These are phyloP conservation scores for Apophysomyces sp. DNA, from an alignment of 371 early-diverging fungal genomes.

Conservation along the genomic window DNA sequence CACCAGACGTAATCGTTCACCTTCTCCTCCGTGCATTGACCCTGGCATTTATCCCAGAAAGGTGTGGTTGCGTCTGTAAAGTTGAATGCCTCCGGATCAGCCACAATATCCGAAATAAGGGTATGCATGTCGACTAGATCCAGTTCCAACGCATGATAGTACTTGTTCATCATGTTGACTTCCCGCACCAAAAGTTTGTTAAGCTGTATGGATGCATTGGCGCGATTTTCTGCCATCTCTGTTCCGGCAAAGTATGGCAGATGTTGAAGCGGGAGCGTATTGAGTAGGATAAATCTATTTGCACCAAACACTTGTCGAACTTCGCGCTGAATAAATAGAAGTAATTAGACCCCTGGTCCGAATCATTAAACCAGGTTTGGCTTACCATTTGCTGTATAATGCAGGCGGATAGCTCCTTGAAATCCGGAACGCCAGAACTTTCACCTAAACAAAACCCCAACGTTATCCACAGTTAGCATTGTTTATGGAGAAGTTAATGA, in stretches of 20 bases:
- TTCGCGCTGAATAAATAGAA: conserved; percentile 8
- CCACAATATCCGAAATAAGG: conserved; percentile 28
- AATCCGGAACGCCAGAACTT: conserved; percentile 10
- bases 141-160: conserved; percentile 36
- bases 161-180: conserved; percentile 32
- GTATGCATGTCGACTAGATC: conserved; percentile 34
- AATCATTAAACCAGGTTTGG: neutral
- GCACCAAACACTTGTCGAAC: conserved; percentile 31
- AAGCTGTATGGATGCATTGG: conserved; percentile 26
- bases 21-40: conserved; percentile 9
- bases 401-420: conserved; percentile 24
- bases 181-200: conserved; percentile 30
- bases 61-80: conserved; percentile 24
- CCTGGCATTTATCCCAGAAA: conserved; percentile 27
- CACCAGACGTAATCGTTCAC: conserved; percentile 45
- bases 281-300: conserved; percentile 33
- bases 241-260: conserved; percentile 37
- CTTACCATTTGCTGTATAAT: conserved; percentile 36
- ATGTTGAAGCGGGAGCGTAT: conserved; percentile 35
- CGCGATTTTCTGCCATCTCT: conserved; percentile 12
- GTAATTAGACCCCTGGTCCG: neutral
- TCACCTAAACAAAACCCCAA: too few relatives aligned
- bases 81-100: conserved; percentile 29
- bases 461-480: neutral
- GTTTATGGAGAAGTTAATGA: neutral